Conservation (phyloP, 2,329 filamentous ascomycete genomes). For the Emydomyces testavorans region DNA sequence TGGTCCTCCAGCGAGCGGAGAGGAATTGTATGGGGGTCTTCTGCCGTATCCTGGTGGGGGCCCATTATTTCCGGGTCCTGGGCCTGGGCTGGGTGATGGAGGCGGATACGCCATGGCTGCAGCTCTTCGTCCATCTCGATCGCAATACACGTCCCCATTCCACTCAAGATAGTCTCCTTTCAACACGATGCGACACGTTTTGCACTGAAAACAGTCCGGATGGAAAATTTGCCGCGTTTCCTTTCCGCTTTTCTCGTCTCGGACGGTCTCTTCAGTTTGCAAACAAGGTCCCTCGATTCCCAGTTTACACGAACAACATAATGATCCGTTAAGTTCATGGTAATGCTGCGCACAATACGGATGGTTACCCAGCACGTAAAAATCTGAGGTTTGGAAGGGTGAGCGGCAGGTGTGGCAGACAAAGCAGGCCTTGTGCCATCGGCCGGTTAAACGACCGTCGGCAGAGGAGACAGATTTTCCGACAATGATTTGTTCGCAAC, state of each 20-base stretch:
- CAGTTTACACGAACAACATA: slow-evolving; percentile 65
- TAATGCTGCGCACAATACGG: slow-evolving; percentile 91
- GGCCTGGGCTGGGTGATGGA: slow-evolving; percentile 6
- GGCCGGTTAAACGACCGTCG: slow-evolving; percentile 79
- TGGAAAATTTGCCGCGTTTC: slow-evolving; percentile 61
- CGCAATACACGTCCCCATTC: slow-evolving; percentile 67
- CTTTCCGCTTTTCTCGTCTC: slow-evolving; percentile 4
- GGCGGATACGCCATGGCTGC: slow-evolving; percentile 30
- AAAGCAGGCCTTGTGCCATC: slow-evolving; percentile 93
- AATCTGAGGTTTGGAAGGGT: slow-evolving; percentile 76
- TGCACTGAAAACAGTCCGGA: slow-evolving; percentile 72
- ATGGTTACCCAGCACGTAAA: slow-evolving; percentile 78
- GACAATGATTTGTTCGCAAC: slow-evolving; percentile 64
- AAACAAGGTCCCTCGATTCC: slow-evolving; percentile 93
- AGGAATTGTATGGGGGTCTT: slow-evolving; percentile 1
- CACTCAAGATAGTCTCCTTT: slow-evolving; percentile 87
- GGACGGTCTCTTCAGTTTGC: slow-evolving; percentile 52
- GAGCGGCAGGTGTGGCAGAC: slow-evolving; percentile 73
- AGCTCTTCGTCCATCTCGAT: slow-evolving; percentile 65
- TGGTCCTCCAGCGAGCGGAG: not conserved
- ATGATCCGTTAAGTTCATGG: slow-evolving; percentile 75
- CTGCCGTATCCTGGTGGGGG: slow-evolving; percentile 22
- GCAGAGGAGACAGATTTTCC: slow-evolving; percentile 91
- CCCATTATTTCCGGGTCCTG: not conserved
- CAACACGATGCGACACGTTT: slow-evolving; percentile 58